phyloP scores from a whole-genome alignment of 1,284 basidiomycete genomes.

The Schizophyllum commune region DNA sequence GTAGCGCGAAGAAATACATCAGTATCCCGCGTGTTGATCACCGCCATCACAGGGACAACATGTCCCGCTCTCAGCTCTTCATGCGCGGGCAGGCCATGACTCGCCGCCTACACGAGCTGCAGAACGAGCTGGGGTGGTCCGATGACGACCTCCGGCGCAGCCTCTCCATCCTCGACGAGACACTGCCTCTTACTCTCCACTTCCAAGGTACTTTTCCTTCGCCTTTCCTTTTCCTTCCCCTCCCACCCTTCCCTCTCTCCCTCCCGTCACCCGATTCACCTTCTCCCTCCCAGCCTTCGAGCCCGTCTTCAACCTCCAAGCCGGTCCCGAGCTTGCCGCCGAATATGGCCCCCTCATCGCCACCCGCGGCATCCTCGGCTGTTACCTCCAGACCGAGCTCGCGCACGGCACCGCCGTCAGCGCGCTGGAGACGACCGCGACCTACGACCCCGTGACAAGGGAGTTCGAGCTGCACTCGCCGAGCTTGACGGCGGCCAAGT shows the following conservation, averaged over 20 bases:
- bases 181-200: conserved; percentile 36
- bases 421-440: conserved; percentile 71
- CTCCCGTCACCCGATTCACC: not conserved
- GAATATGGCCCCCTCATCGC: conserved; percentile 43
- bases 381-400: conserved; percentile 69
- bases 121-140: conserved; percentile 46
- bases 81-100: conserved; percentile 41
- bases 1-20: conserved; percentile 21
- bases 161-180: conserved; percentile 40
- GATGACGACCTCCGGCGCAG: conserved; percentile 38
- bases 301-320: conserved; percentile 59
- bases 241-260: conserved; percentile 31
- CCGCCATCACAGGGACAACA: conserved; percentile 23
- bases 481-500: conserved; percentile 70
- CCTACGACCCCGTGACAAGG: conserved; percentile 57
- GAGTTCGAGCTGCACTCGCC: conserved; percentile 77
- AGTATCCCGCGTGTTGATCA: not conserved
- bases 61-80: conserved; percentile 44
- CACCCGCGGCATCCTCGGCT: conserved; percentile 57
- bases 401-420: conserved; percentile 73
- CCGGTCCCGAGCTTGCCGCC: conserved; percentile 37
- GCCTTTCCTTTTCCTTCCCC: not conserved
- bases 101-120: conserved; percentile 50
- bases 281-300: conserved; percentile 42
- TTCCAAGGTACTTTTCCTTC: not conserved